Evolutionary conservation across 257 asterid species (phyloP).

Genomic region (Nicotiana otophora): DNA sequence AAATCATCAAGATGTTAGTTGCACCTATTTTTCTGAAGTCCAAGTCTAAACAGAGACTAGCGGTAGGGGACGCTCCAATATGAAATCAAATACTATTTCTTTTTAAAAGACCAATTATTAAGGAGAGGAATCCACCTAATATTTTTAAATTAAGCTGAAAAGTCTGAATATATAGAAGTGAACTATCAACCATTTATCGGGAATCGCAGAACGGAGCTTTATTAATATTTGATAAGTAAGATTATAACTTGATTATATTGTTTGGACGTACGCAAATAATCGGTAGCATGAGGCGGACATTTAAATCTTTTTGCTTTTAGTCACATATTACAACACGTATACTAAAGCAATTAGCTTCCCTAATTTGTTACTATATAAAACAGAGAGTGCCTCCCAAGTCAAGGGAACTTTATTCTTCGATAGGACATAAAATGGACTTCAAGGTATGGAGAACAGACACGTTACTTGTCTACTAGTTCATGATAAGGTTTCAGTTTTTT

Average conservation of each 20-base stretch:
- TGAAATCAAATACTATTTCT: background rate
- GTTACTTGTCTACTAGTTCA: background rate
- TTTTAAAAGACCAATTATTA: background rate
- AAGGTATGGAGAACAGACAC: background rate
- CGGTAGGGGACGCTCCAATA: background rate
- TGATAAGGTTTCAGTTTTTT: background rate
- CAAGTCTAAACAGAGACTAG: background rate
- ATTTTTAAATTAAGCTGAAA: background rate
- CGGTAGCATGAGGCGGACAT: conserved; percentile 18
- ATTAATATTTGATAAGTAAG: background rate
- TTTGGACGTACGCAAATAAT: background rate
- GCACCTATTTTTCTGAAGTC: background rate
- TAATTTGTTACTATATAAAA: background rate
- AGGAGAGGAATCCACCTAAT: background rate
- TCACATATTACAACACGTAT: background rate
- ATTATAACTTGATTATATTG: background rate
- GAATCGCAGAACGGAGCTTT: background rate
- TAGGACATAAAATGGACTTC: background rate
- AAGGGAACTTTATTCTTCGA: conserved; percentile 7
- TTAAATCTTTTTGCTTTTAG: background rate
- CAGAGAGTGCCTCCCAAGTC: background rate
- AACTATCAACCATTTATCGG: background rate
- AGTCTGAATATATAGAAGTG: background rate
- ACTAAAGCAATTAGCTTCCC: background rate
- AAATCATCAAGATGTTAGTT: background rate